Conservation (phyloP, 345 rosid genomes). For the Eucalyptus guilfoylei region DNA sequence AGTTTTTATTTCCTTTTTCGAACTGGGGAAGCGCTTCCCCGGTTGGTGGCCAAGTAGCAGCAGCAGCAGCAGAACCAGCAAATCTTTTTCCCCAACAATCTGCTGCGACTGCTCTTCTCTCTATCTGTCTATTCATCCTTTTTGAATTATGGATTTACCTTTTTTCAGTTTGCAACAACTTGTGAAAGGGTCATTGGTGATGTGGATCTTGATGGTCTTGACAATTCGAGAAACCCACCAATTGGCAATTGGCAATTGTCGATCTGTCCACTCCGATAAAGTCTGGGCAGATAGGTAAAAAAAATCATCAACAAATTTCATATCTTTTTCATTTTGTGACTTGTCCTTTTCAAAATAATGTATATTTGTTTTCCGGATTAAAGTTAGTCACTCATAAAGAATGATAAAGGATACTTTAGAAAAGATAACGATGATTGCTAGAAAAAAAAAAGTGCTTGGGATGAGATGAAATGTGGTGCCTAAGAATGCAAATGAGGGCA, state of each 20-base stretch:
- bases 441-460: neutral
- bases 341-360: neutral
- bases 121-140: neutral
- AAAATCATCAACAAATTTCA: neutral
- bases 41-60: neutral
- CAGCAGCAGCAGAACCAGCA: neutral
- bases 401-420: neutral
- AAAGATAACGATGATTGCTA: neutral
- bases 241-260: neutral
- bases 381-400: fast-evolving
- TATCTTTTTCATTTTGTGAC: neutral
- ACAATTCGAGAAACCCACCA: neutral
- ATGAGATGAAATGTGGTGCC: neutral
- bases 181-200: neutral
- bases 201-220: neutral
- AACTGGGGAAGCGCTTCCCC: neutral
- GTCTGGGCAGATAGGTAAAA: neutral
- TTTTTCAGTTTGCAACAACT: neutral
- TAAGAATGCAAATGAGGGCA: neutral
- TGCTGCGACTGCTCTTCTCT: neutral
- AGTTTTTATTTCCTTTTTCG: neutral
- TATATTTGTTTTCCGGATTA: fast-evolving
- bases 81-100: neutral
- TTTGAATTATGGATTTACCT: neutral
- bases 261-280: neutral